Conservation (phyloP, 2,329 filamentous ascomycete species). For the Cladophialophora psammophila region DNA sequence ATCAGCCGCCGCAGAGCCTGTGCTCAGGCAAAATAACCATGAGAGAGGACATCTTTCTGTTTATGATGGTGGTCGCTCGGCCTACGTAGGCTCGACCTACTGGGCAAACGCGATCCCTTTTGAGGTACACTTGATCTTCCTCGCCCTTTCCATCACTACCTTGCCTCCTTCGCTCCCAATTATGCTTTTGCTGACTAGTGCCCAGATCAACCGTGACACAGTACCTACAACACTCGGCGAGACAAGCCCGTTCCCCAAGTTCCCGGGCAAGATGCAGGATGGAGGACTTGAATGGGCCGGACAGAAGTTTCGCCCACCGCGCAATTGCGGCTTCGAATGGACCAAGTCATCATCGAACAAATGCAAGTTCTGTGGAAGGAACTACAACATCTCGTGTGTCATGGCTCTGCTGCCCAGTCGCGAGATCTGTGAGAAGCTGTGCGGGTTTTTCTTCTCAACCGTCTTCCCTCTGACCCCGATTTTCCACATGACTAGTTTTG, state of each 20-base stretch:
- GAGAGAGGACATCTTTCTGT: constrained; percentile 27
- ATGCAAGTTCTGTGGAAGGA: constrained; percentile 34
- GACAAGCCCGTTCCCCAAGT: constrained; percentile 25
- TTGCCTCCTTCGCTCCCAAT: neutral
- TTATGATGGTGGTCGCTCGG: constrained; percentile 30
- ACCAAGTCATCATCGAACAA: constrained; percentile 20
- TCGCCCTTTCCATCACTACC: neutral
- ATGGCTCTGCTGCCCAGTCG: constrained; percentile 29
- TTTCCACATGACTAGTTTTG: constrained; percentile 32
- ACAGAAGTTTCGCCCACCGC: constrained; percentile 30
- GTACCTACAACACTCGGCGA: constrained; percentile 1
- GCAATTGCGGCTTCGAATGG: constrained; percentile 21
- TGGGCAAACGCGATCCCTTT: constrained; percentile 36
- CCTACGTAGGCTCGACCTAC: constrained; percentile 32
- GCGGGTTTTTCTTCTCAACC: constrained; percentile 33
- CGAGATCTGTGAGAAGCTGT: constrained; percentile 34
- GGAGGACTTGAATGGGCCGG: constrained; percentile 7
- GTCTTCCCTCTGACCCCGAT: constrained; percentile 36
- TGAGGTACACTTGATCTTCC: constrained; percentile 25
- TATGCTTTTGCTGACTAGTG: constrained; percentile 11
- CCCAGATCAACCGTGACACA: constrained; percentile 16
- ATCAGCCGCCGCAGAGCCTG: constrained; percentile 1
- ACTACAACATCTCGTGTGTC: constrained; percentile 35
- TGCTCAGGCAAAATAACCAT: constrained; percentile 4
- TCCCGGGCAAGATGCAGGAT: constrained; percentile 17